These are phyloP conservation scores for Sistotremastrum niveocremeum DNA, from an alignment of 768 basidiomycete species.

Conservation along the genomic window DNA sequence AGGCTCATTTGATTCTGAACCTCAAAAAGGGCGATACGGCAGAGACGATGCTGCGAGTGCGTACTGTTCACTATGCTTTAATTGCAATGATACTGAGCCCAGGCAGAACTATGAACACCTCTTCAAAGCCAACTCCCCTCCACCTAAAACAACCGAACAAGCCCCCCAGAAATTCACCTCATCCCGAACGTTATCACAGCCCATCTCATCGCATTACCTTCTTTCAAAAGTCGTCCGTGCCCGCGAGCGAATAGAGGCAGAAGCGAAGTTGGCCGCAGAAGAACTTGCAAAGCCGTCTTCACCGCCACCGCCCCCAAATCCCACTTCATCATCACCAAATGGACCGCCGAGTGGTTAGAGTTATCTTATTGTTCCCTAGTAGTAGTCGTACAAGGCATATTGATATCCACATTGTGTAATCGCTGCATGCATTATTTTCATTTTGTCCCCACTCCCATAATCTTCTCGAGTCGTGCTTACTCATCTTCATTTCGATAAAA, in stretches of 20 bases:
- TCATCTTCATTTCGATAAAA: too few species aligned
- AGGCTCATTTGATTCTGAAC: constrained; percentile 89
- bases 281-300: constrained; percentile 1
- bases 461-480: too few species aligned
- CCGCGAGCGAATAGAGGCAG: constrained; percentile 88
- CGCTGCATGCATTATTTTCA: too few species aligned
- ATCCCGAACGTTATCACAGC: constrained; percentile 29
- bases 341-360: too few species aligned
- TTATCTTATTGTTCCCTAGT: too few species aligned
- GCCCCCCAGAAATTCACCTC: constrained; percentile 27
- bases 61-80: constrained; percentile 9
- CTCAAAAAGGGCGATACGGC: constrained; percentile 57
- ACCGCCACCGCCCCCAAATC: too few species aligned
- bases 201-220: constrained; percentile 73
- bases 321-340: too few species aligned
- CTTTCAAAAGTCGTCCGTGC: constrained; percentile 97
- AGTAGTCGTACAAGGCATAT: too few species aligned
- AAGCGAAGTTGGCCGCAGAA: constrained; percentile 28
- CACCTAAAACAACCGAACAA: constrained; percentile 30
- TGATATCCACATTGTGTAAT: too few species aligned
- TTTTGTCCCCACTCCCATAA: too few species aligned
- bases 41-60: constrained; percentile 62
- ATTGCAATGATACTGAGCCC: neutral
- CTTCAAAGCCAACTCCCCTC: constrained; percentile 78
- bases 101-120: constrained; percentile 81